Conservation (phyloP, 495 filamentous ascomycete species). For the Daldinia decipiens region DNA sequence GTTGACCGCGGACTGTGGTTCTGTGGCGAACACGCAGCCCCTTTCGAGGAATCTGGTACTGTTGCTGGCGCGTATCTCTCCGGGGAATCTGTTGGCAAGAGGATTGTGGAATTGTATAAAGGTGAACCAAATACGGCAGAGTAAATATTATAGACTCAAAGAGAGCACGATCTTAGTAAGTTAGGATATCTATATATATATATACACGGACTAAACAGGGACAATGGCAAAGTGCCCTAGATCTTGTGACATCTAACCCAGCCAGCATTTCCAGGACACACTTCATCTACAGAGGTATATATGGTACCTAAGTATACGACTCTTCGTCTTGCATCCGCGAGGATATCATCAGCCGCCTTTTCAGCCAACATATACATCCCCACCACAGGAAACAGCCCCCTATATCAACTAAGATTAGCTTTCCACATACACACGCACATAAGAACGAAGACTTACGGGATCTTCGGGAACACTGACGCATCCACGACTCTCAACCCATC, state of each 20-base stretch:
- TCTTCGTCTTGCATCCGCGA: constrained; percentile 41
- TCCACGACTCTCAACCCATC: constrained; percentile 70
- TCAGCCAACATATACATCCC: constrained; percentile 66
- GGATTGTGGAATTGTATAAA: constrained; percentile 49
- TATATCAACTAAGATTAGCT: background rate
- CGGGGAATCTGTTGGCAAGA: constrained; percentile 69
- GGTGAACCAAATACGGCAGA: background rate
- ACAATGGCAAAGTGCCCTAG: background rate
- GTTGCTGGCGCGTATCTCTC: constrained; percentile 79
- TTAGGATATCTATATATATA: background rate
- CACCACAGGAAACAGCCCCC: constrained; percentile 58
- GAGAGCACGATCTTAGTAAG: background rate
- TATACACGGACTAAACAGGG: background rate
- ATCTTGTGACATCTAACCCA: too few relatives aligned
- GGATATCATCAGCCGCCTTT: constrained; percentile 65
- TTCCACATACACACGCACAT: too few relatives aligned
- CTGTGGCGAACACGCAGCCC: constrained; percentile 81
- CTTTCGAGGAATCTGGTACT: constrained; percentile 76
- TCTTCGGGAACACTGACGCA: constrained; percentile 64
- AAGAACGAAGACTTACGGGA: constrained; percentile 45
- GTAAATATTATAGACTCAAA: background rate
- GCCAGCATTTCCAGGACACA: too few relatives aligned
- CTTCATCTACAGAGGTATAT: too few relatives aligned
- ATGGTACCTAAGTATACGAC: too few relatives aligned
- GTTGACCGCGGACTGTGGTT: constrained; percentile 84